These are phyloP conservation scores for Hyphopichia fennica DNA, from an alignment of 1,139 yeast genomes.

Conservation along the genomic window DNA sequence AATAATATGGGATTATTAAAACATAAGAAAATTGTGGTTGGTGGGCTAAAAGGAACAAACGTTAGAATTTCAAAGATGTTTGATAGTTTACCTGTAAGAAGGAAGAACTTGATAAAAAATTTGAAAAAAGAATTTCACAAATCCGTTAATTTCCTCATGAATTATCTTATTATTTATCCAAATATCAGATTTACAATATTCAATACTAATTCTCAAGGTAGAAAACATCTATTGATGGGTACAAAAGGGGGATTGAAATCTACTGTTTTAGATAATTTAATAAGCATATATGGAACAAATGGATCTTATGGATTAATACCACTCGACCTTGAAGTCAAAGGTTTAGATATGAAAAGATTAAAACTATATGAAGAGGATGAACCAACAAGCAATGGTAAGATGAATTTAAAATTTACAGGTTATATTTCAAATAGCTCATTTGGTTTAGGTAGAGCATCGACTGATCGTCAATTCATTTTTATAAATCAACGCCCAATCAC, in stretches of 20 bases:
- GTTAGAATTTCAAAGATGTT: conserved; percentile 55
- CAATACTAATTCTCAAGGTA: conserved; percentile 50
- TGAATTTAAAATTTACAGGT: conserved; percentile 49
- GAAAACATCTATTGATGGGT: conserved; percentile 49
- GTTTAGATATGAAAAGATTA: conserved; percentile 18
- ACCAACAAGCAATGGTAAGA: conserved; percentile 7
- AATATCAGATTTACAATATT: conserved; percentile 59
- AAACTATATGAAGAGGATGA: conserved; percentile 10
- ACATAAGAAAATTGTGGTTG: conserved; percentile 31
- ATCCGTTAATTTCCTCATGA: conserved; percentile 60
- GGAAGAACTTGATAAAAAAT: conserved; percentile 69
- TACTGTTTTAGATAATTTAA: conserved; percentile 50
- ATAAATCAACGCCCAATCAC: conserved; percentile 76
- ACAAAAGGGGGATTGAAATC: conserved; percentile 45
- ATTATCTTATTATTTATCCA: conserved; percentile 64
- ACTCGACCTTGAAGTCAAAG: conserved; percentile 33
- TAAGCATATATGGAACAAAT: conserved; percentile 68
- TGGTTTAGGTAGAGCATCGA: conserved; percentile 64
- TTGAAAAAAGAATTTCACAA: conserved; percentile 70
- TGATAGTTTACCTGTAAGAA: conserved; percentile 68
- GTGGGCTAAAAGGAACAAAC: conserved; percentile 64
- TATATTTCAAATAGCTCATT: conserved; percentile 71
- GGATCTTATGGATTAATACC: conserved; percentile 58
- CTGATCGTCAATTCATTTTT: conserved; percentile 73
- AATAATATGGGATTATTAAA: conserved; percentile 52